Evolutionary conservation across 768 basidiomycete genomes (phyloP).

Genomic region (Lyophyllum atratum): DNA sequence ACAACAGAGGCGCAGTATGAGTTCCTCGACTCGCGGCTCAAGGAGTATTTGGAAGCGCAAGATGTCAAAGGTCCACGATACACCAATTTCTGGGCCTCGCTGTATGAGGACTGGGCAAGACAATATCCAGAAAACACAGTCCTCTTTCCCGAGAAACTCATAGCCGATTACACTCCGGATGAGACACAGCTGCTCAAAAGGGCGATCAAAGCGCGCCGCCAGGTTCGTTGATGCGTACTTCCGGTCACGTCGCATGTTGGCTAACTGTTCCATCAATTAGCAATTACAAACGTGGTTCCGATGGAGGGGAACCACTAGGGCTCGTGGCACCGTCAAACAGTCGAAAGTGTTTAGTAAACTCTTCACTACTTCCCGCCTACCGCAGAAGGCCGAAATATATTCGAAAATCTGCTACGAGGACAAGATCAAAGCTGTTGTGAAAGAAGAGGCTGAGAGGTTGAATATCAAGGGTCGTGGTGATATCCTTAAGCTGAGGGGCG

Average conservation of each 20-base stretch:
- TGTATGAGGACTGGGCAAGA: slow-evolving; percentile 1
- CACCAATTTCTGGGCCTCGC: background rate
- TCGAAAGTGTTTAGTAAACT: background rate
- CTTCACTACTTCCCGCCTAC: background rate
- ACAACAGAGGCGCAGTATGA: background rate
- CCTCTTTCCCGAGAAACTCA: background rate
- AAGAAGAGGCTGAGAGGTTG: background rate
- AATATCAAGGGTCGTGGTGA: background rate
- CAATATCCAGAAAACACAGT: background rate
- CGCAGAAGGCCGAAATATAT: background rate
- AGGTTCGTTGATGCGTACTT: background rate
- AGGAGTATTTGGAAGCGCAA: background rate
- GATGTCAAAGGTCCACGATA: background rate
- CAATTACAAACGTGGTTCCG: slow-evolving; percentile 7
- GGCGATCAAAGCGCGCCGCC: background rate
- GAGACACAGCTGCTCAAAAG: background rate
- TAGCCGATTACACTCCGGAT: background rate
- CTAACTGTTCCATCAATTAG: background rate
- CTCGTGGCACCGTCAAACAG: background rate
- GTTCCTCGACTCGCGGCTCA: background rate
- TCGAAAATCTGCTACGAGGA: background rate
- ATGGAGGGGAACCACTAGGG: background rate
- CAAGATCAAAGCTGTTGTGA: background rate
- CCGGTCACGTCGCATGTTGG: background rate
- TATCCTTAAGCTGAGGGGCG: background rate